A percentile compares a stretch with the other conserved stretches of the same genome.
These are phyloP conservation scores for Cucurbita pepo DNA, from an alignment of 306 rosid species.

Conservation along the genomic window DNA sequence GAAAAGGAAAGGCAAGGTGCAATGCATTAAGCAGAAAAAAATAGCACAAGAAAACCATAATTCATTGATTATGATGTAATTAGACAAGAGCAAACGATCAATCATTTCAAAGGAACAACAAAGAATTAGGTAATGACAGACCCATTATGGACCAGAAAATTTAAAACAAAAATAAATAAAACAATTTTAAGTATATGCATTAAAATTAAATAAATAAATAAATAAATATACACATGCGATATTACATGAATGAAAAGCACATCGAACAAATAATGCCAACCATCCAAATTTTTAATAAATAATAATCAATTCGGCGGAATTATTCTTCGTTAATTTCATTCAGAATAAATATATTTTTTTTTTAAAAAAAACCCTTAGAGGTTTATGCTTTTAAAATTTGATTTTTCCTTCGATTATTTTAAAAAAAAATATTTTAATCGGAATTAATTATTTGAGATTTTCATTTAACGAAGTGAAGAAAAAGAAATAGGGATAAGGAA, in stretches of 20 bases:
- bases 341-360: not conserved
- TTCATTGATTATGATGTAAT: conserved; percentile 5
- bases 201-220: not conserved
- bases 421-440: too few relatives aligned
- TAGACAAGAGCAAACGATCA: conserved; percentile 4
- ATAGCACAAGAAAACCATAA: not conserved
- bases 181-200: not conserved
- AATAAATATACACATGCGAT: not conserved
- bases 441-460: too few relatives aligned
- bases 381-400: not conserved
- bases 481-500: not conserved
- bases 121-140: not conserved
- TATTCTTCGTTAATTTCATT: not conserved
- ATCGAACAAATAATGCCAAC: conserved; percentile 3
- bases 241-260: not conserved
- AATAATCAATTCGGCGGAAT: not conserved
- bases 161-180: not conserved
- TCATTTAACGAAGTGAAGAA: not conserved
- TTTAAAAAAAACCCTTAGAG: not conserved
- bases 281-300: conserved; percentile 10
- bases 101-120: not conserved
- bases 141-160: conserved; percentile 14
- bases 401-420: too few relatives aligned
- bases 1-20: not conserved
- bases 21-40: not conserved